Percentiles rank a stretch among this genome's conserved stretches.
These are phyloP conservation scores for Candida anutae DNA, from an alignment of 1,139 yeast species.

Conservation along the genomic window DNA sequence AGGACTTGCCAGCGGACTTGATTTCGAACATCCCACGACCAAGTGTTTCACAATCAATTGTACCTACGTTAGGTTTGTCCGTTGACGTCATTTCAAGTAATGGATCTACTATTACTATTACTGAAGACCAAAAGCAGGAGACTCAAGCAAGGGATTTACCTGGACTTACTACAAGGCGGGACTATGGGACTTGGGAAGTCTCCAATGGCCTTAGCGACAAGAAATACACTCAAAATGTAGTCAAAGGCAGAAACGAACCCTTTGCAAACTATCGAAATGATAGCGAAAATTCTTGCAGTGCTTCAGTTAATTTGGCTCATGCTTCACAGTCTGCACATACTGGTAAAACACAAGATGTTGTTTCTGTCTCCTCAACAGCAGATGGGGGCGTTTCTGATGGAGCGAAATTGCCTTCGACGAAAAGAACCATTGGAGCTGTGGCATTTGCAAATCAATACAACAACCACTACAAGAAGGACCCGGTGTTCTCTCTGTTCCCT, in stretches of 20 bases:
- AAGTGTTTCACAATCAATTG: conserved; percentile 12
- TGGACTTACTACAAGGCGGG: no score
- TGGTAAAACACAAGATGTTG: no score
- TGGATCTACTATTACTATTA: conserved; percentile 16
- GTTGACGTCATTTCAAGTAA: conserved; percentile 9
- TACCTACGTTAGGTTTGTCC: conserved; percentile 4
- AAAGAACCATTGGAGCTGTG: neutral
- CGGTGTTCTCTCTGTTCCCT: conserved; percentile 31
- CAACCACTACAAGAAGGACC: conserved; percentile 42
- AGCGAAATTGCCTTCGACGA: neutral
- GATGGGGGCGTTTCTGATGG: neutral
- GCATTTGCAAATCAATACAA: conserved; percentile 19
- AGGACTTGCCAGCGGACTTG: conserved; percentile 36
- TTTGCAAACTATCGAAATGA: neutral
- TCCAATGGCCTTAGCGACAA: neutral
- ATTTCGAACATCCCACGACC: conserved; percentile 15
- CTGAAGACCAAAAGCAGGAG: no score
- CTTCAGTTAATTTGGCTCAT: no score
- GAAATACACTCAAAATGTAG: no score
- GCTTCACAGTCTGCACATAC: neutral
- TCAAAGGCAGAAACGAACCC: neutral
- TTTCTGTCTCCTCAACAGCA: neutral
- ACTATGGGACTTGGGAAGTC: no score
- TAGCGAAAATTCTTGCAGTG: no score
- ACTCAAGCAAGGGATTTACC: no score